Conservation (phyloP, 2,329 filamentous ascomycete species). For the Aspergillus persii region DNA sequence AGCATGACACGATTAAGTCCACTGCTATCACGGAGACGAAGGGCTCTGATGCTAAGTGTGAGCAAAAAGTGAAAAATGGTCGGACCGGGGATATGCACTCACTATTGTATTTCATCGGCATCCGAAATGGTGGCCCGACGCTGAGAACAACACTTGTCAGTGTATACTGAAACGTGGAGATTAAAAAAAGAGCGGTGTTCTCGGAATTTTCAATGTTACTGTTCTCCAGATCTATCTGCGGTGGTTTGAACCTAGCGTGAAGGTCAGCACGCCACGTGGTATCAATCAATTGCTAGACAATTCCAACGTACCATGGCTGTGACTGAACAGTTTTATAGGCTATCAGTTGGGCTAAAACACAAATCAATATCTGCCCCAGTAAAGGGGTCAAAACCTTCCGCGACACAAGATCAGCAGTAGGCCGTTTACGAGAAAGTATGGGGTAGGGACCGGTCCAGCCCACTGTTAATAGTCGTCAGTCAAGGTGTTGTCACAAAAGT, state of each 20-base stretch:
- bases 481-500: neutral
- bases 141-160: slow-evolving; percentile 84
- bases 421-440: slow-evolving; percentile 74
- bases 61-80: neutral
- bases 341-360: slow-evolving; percentile 71
- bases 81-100: slow-evolving; percentile 35
- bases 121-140: slow-evolving; percentile 86
- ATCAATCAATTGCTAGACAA: neutral
- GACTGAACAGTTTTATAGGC: slow-evolving; percentile 71
- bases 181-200: slow-evolving; percentile 85
- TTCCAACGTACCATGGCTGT: slow-evolving; percentile 67
- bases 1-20: slow-evolving; percentile 65
- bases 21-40: slow-evolving; percentile 75
- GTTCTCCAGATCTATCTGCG: slow-evolving; percentile 71
- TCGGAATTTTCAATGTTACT: slow-evolving; percentile 88
- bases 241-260: slow-evolving; percentile 67
- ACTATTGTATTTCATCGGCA: slow-evolving; percentile 77
- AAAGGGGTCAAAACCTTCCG: slow-evolving; percentile 88
- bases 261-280: slow-evolving; percentile 14
- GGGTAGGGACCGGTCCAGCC: slow-evolving; percentile 89
- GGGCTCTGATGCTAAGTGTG: slow-evolving; percentile 57
- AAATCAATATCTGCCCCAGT: slow-evolving; percentile 82
- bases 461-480: slow-evolving; percentile 52
- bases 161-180: slow-evolving; percentile 94
- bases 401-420: slow-evolving; percentile 87